Evolutionary conservation across 495 filamentous ascomycete genomes (phyloP), one percentile per base, ranked within the genome.

Genomic region (Physcia stellaris): DNA sequence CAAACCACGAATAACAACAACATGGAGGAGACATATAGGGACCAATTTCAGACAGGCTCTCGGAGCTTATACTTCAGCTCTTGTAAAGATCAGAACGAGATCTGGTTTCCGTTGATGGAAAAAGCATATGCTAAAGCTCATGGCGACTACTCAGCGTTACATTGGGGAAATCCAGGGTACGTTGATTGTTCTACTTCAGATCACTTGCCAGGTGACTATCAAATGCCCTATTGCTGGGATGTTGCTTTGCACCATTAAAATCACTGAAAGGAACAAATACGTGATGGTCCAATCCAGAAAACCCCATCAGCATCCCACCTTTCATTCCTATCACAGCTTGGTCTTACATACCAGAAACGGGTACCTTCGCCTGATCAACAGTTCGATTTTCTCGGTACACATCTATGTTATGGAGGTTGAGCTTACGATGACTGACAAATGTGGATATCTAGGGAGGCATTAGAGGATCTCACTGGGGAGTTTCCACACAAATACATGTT

Each of bases 111-210:
- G 6, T 58, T 86, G 34, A 65, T 86, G 6, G 80, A 86, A 53
- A 86, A 86, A 57, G 80, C 80, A 0, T 86, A 83, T 58, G 80
- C 80, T 21, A 86, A 86, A 54, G 79, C 78, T 18, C 80, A 86
- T 47, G 78, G 77, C 2, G 42, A 45, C 21, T 45, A 40, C 23
- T n/a, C n/a, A n/a, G n/a, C n/a, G n/a, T n/a, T n/a, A n/a, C n/a
- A n/a, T n/a, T n/a, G n/a, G n/a, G n/a, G n/a, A n/a, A n/a, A n/a
- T n/a, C n/a, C n/a, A n/a, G n/a, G n/a, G n/a, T n/a, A n/a, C n/a
- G n/a, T n/a, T n/a, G n/a, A n/a, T n/a, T n/a, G n/a, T n/a, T n/a
- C n/a, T n/a, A n/a, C n/a, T n/a, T n/a, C n/a, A n/a, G n/a, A n/a
- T n/a, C n/a, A n/a, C n/a, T n/a, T n/a, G n/a, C n/a, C n/a, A n/a